These are phyloP conservation scores for Fragaria ananassa DNA, from an alignment of 306 rosid species.

Conservation along the genomic window DNA sequence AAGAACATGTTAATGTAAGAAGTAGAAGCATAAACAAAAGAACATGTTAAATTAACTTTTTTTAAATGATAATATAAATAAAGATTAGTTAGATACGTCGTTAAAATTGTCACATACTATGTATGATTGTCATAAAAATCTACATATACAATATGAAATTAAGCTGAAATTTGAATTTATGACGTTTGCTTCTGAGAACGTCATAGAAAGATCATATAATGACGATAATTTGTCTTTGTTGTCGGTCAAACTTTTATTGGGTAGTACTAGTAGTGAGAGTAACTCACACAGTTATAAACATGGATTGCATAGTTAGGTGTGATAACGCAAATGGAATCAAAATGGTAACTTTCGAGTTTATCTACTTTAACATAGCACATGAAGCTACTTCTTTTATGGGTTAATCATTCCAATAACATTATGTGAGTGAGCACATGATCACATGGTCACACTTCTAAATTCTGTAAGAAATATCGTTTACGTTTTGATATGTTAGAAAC, in stretches of 20 bases:
- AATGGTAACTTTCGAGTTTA: background rate
- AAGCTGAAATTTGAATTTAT: too few species aligned
- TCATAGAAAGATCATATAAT: too few species aligned
- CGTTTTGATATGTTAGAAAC: background rate
- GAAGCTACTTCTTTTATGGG: background rate
- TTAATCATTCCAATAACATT: background rate
- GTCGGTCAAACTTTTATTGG: too few species aligned
- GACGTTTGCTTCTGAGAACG: too few species aligned
- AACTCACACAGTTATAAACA: too few species aligned
- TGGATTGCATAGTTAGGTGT: background rate
- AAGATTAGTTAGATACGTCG: too few species aligned
- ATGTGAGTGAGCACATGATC: background rate
- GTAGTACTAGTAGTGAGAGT: too few species aligned
- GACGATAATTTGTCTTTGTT: too few species aligned
- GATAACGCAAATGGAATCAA: background rate
- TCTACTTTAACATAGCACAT: background rate
- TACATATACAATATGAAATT: too few species aligned
- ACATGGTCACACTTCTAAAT: background rate
- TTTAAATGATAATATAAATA: too few species aligned
- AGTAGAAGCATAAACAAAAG: background rate
- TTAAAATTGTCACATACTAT: too few species aligned
- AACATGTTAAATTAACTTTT: background rate
- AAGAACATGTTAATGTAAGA: background rate
- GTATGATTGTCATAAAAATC: too few species aligned
- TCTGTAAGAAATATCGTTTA: background rate